phyloP scores from a whole-genome alignment of 148 eudicot species.

The Amaranthus palmeri region DNA sequence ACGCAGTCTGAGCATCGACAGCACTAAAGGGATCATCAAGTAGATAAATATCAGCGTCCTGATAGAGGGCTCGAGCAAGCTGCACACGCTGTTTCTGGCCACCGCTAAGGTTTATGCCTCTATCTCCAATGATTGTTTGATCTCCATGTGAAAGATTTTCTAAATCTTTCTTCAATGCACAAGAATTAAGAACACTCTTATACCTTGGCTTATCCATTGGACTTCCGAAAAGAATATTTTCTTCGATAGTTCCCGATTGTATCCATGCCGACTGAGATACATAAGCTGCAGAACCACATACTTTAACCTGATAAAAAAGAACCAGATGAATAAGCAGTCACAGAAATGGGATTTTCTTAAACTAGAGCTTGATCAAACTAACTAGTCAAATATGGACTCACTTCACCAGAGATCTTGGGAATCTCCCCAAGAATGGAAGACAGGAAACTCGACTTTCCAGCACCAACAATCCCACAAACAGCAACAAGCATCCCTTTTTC shows the following conservation, averaged over 20 bases:
- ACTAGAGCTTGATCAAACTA: slow-evolving; percentile 21
- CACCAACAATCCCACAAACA: slow-evolving; percentile 89
- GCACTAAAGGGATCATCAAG: slow-evolving; percentile 99
- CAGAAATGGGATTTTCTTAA: not conserved
- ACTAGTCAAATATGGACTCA: slow-evolving; percentile 39
- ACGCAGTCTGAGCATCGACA: slow-evolving; percentile 94
- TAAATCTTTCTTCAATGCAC: slow-evolving; percentile 82
- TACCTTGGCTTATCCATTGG: slow-evolving; percentile 85
- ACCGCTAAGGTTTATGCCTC: slow-evolving; percentile 97
- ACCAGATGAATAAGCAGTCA: slow-evolving; percentile 15
- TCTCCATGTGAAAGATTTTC: slow-evolving; percentile 86
- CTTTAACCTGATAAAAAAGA: slow-evolving; percentile 50
- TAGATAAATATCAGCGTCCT: slow-evolving; percentile 93
- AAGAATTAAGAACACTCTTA: slow-evolving; percentile 67
- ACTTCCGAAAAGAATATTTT: slow-evolving; percentile 86
- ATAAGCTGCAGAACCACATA: slow-evolving; percentile 92
- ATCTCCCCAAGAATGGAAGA: slow-evolving; percentile 96
- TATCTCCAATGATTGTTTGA: slow-evolving; percentile 93
- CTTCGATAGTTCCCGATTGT: slow-evolving; percentile 90
- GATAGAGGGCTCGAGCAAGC: slow-evolving; percentile 96
- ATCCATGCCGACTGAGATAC: slow-evolving; percentile 99
- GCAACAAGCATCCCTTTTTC: slow-evolving; percentile 82
- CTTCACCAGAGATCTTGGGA: slow-evolving; percentile 84
- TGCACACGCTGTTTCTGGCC: slow-evolving; percentile 99
- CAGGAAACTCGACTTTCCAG: slow-evolving; percentile 91